Base-by-base conservation (phyloP, 768 basidiomycete species). In the Suillus brevipes region DNA sequence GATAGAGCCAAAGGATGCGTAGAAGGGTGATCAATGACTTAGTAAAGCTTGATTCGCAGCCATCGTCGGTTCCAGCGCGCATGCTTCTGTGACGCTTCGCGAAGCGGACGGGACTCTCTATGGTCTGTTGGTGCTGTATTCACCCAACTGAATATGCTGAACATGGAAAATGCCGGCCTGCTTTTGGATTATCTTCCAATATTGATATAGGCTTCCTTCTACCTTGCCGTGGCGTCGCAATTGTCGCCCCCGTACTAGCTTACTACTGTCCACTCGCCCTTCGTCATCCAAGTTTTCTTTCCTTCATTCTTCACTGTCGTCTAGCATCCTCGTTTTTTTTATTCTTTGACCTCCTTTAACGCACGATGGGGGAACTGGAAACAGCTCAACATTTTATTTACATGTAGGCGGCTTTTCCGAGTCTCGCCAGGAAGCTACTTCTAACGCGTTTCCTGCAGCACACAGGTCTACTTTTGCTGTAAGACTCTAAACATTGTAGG, bases 381-480 rank as follows among this genome's bases (percentile, higher is more conserved):
- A 86, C 86, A 49, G 87, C 89, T 65, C 84, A 88, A 69, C 84
- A 90, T 75, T 91, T 91, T 75, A 90, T 92, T 77, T 91, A 89
- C 78, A 87, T 91, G 83, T 81, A 73, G 63, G 83, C 79, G 16
- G 34, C 53, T 65, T 49, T 31, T 53, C 55, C 34, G 23, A 2
- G 6, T 36, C 34, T 36, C 34, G 8, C 55, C 12, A 47, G 34
- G 52, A 52, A 36, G 10, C 47, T 14, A 14, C 52, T 38, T 23
- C 74, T 70, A 57, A 76, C 63, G 53, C 38, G 45, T 65, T 55
- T 12, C 47, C 63, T 57, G 34, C 61, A 83, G 82, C 60, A 82
- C 83, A 43, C 91, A 93, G 79, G 84, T 92, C 75, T 91, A 91
- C 81, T 92, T 93, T 78, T 92, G 90, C 81, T 89, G 91, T 92